Conservation (phyloP, 1,284 basidiomycete genomes). For the Mycena sp. region DNA sequence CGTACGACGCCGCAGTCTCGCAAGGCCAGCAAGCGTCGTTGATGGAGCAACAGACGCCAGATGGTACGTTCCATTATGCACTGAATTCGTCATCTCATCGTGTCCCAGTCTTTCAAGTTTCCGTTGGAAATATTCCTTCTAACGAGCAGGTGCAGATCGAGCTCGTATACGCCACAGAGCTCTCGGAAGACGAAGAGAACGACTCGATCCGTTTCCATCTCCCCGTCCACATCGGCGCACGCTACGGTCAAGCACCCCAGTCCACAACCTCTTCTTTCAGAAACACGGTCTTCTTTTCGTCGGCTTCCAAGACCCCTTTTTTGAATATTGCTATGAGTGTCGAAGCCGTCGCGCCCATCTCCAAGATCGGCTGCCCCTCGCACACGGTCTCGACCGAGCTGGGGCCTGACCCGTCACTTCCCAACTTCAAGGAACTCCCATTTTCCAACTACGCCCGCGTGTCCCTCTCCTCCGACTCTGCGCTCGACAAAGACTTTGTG, state of each 20-base stretch:
- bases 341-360: conserved; percentile 53
- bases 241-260: conserved; percentile 11
- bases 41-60: conserved; percentile 31
- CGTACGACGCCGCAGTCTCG: conserved; percentile 24
- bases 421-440: conserved; percentile 37
- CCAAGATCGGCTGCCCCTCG: conserved; percentile 49
- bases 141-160: conserved; percentile 29
- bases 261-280: background rate
- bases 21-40: conserved; percentile 25
- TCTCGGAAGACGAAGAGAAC: conserved; percentile 30
- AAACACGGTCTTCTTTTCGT: conserved; percentile 1
- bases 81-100: no score
- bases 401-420: conserved; percentile 24
- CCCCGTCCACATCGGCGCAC: conserved; percentile 24
- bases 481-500: conserved; percentile 29
- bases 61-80: no score
- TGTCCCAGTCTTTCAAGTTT: conserved; percentile 25
- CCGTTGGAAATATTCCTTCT: conserved; percentile 31
- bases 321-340: conserved; percentile 45
- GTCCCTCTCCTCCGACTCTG: conserved; percentile 21
- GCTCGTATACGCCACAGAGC: conserved; percentile 32
- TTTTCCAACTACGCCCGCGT: conserved; percentile 45
- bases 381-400: conserved; percentile 41
- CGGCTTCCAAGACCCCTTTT: conserved; percentile 14
- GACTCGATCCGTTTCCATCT: conserved; percentile 20